Conservation (phyloP, 345 rosid species). For the Aquilaria sinensis region DNA sequence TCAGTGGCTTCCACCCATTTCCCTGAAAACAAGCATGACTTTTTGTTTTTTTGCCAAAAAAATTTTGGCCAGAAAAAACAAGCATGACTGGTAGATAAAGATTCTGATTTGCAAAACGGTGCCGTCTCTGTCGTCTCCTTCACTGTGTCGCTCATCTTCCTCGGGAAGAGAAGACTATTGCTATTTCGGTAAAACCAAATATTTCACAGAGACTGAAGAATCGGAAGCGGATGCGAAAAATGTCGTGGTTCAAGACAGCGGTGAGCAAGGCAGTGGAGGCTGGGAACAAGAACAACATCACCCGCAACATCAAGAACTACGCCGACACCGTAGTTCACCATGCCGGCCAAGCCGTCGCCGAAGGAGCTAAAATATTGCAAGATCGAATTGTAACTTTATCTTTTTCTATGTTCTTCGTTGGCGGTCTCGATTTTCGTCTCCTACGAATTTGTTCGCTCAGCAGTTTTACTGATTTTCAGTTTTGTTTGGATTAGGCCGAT, state of each 20-base stretch:
- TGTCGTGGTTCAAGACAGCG: conserved; percentile 92
- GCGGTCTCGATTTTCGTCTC: neutral
- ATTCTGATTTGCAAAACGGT: no score
- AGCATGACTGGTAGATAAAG: no score
- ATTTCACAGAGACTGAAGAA: neutral
- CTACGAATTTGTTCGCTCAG: neutral
- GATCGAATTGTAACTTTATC: conserved; percentile 69
- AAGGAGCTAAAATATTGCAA: conserved; percentile 92
- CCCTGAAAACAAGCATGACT: neutral
- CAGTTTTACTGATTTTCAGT: neutral
- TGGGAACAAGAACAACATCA: conserved; percentile 88
- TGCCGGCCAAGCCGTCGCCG: conserved; percentile 95
- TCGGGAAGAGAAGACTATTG: no score
- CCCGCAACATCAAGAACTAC: conserved; percentile 78
- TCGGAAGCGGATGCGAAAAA: conserved; percentile 4
- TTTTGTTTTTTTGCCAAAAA: no score
- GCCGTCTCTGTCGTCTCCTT: neutral
- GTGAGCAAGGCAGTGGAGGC: conserved; percentile 94
- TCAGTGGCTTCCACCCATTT: neutral
- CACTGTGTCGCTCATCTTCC: neutral
- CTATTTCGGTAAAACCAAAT: neutral
- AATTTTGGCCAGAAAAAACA: neutral
- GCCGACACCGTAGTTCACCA: conserved; percentile 96
- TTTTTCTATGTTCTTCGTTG: neutral
- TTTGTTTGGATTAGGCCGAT: neutral